Evolutionary conservation across 768 basidiomycete species (phyloP).

Genomic region (Infundibulicybe gibba): DNA sequence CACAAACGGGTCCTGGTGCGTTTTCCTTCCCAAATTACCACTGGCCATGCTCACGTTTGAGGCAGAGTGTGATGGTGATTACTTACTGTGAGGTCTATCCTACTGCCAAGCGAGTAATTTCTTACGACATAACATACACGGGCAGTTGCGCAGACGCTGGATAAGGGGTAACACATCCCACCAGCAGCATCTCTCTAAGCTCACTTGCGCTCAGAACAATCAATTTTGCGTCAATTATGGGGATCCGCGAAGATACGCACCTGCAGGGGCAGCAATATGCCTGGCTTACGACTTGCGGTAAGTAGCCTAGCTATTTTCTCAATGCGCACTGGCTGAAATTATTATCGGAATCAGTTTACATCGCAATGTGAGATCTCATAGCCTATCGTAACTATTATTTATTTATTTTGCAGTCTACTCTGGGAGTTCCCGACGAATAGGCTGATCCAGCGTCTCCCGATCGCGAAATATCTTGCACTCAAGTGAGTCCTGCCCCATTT

Average conservation of each 20-base stretch:
- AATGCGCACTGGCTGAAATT: neutral
- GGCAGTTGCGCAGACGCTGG: slow-evolving; percentile 39
- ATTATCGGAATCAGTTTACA: slow-evolving; percentile 25
- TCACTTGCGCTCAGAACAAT: slow-evolving; percentile 25
- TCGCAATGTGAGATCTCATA: slow-evolving; percentile 26
- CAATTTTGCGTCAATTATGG: slow-evolving; percentile 46
- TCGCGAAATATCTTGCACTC: slow-evolving; percentile 46
- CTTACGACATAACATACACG: neutral
- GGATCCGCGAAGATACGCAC: slow-evolving; percentile 36
- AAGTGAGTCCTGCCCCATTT: slow-evolving; percentile 22
- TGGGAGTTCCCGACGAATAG: slow-evolving; percentile 49
- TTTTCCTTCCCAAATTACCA: neutral
- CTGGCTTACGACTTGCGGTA: slow-evolving; percentile 45
- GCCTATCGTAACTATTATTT: neutral
- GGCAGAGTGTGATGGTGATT: slow-evolving; percentile 38
- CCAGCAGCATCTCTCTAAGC: no score
- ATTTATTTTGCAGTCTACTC: slow-evolving; percentile 18
- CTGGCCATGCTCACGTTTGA: neutral
- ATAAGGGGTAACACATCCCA: slow-evolving; percentile 32
- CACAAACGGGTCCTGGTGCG: slow-evolving; percentile 40
- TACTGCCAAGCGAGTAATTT: neutral
- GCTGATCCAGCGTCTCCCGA: slow-evolving; percentile 42
- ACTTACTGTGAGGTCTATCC: slow-evolving; percentile 32
- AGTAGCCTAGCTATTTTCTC: slow-evolving; percentile 6
- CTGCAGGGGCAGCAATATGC: slow-evolving; percentile 48